Evolutionary conservation across 23 red algal species (phyloP).

Genomic region (Agarophyton chilense): DNA sequence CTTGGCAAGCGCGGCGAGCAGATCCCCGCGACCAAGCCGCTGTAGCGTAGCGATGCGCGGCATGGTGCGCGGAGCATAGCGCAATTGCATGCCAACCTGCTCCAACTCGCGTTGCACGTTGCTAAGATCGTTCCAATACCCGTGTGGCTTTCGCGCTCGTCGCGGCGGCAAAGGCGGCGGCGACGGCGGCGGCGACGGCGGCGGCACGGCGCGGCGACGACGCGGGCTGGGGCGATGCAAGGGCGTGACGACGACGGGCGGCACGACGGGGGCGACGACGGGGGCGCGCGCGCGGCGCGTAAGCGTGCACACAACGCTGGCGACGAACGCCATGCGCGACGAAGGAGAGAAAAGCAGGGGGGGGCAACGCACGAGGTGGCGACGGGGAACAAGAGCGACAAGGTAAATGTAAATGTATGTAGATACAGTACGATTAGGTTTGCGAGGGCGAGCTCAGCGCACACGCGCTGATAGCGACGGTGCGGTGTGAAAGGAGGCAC

Average conservation of each 20-base stretch:
- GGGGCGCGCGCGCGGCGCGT: neutral
- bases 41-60: conserved; percentile 35
- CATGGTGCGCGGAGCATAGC: conserved; percentile 9
- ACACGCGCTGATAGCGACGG: no score
- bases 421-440: no score
- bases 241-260: neutral
- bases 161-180: neutral
- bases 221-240: neutral
- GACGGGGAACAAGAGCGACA: no score
- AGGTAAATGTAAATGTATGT: no score
- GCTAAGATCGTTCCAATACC: conserved; percentile 60
- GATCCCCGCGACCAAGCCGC: conserved; percentile 38
- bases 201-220: neutral
- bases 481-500: no score
- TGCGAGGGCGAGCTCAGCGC: no score
- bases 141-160: conserved; percentile 35
- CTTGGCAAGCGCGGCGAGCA: conserved; percentile 53
- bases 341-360: no score
- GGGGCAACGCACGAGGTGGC: neutral
- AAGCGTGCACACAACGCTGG: neutral
- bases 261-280: neutral
- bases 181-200: neutral
- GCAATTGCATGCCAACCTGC: conserved; percentile 5
- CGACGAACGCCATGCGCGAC: neutral
- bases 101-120: conserved; percentile 45